These are phyloP conservation scores for Emergomyces orientalis DNA, from an alignment of 2,329 filamentous ascomycete genomes.

Conservation along the genomic window DNA sequence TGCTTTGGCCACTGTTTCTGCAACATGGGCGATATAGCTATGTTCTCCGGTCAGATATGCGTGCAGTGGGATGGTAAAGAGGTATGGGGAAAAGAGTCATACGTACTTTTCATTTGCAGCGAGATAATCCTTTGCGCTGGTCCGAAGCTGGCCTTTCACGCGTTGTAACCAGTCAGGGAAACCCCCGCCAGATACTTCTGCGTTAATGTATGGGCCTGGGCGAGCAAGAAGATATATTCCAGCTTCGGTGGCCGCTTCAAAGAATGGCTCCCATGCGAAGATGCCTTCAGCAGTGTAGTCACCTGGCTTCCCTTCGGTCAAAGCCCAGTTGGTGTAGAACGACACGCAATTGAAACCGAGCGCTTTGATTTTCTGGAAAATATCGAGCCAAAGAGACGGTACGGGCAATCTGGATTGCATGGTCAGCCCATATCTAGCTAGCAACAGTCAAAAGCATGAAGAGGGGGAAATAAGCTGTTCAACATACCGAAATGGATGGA, in stretches of 20 bases:
- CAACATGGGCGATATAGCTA: slow-evolving; percentile 54
- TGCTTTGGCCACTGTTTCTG: slow-evolving; percentile 57
- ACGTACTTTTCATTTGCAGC: slow-evolving; percentile 55
- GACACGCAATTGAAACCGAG: slow-evolving; percentile 71
- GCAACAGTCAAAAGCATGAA: neutral
- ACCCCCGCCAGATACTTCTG: slow-evolving; percentile 65
- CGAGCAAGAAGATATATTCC: slow-evolving; percentile 69
- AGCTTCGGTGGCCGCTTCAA: slow-evolving; percentile 61
- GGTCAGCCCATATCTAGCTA: slow-evolving; percentile 8
- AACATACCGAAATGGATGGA: slow-evolving; percentile 55
- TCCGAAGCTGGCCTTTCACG: slow-evolving; percentile 55
- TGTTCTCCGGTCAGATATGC: slow-evolving; percentile 9
- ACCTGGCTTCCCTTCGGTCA: slow-evolving; percentile 64
- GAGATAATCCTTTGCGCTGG: slow-evolving; percentile 52
- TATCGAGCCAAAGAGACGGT: slow-evolving; percentile 55
- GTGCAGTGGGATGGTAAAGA: neutral
- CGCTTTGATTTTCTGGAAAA: slow-evolving; percentile 76
- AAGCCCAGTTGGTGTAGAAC: slow-evolving; percentile 70
- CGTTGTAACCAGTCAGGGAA: slow-evolving; percentile 73
- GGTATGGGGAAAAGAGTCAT: neutral
- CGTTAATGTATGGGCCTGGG: slow-evolving; percentile 69
- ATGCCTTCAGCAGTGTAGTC: slow-evolving; percentile 61
- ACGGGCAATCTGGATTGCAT: slow-evolving; percentile 46
- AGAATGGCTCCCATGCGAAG: slow-evolving; percentile 65
- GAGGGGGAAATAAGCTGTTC: neutral